phyloP scores from a whole-genome alignment of 495 filamentous ascomycete genomes.

The Penicillium atrosanguineum region DNA sequence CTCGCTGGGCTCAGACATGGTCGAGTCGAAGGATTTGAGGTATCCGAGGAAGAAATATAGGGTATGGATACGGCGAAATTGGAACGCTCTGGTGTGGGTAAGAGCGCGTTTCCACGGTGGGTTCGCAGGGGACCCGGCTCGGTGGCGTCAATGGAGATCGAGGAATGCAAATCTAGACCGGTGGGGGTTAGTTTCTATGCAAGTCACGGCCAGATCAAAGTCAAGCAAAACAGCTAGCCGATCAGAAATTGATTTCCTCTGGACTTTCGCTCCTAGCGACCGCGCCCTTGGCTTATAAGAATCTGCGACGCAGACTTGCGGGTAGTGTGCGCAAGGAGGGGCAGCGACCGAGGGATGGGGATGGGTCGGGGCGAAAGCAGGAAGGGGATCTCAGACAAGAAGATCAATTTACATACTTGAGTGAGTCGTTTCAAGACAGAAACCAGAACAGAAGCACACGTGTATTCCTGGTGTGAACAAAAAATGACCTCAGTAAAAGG shows the following conservation, averaged over 20 bases:
- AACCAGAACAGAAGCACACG: background rate
- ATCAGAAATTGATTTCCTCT: background rate
- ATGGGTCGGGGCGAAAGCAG: constrained; percentile 3
- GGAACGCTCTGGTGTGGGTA: constrained; percentile 5
- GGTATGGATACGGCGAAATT: background rate
- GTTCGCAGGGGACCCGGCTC: constrained; percentile 18
- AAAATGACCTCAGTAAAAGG: background rate
- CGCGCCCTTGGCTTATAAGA: constrained; percentile 10
- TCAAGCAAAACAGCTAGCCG: background rate
- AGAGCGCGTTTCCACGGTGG: constrained; percentile 7
- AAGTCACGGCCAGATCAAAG: constrained; percentile 2
- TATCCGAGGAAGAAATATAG: background rate
- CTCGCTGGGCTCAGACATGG: constrained; percentile 31
- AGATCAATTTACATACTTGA: background rate
- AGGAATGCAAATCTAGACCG: constrained; percentile 24
- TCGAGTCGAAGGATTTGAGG: background rate
- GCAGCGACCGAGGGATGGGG: constrained; percentile 3
- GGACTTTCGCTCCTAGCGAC: background rate
- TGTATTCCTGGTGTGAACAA: background rate
- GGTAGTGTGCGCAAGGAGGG: constrained; percentile 21
- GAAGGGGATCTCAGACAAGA: background rate
- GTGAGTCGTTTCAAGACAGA: background rate
- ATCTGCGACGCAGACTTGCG: constrained; percentile 16
- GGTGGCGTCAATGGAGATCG: constrained; percentile 23
- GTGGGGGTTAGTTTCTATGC: constrained; percentile 26